These are phyloP conservation scores for Phalaenopsis aphrodite DNA, from an alignment of 106 monocot species.

Conservation along the genomic window DNA sequence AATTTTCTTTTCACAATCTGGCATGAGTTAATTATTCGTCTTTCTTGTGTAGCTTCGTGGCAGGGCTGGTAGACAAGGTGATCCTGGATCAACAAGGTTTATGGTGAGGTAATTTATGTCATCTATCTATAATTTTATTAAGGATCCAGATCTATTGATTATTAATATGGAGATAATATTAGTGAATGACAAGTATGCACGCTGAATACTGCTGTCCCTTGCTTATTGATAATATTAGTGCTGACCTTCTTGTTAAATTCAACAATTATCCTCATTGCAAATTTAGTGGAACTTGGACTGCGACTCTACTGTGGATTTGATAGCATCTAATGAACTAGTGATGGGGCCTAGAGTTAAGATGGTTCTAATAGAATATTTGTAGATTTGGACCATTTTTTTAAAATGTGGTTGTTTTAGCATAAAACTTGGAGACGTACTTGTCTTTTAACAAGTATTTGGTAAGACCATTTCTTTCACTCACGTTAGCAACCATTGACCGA, in stretches of 20 bases:
- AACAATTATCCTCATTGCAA: neutral
- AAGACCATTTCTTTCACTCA: too few species aligned
- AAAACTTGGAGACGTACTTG: neutral
- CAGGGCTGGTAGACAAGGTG: slow-evolving; percentile 95
- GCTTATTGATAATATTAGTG: neutral
- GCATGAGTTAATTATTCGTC: neutral
- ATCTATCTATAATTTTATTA: neutral
- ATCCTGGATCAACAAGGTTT: slow-evolving; percentile 98
- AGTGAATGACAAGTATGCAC: neutral
- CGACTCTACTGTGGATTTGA: neutral
- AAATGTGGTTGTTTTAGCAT: neutral
- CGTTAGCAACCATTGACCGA: too few species aligned
- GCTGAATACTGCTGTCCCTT: neutral
- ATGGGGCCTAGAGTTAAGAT: neutral
- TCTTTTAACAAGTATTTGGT: neutral
- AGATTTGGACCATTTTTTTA: neutral
- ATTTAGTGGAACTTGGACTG: neutral
- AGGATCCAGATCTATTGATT: neutral
- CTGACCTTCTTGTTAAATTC: neutral
- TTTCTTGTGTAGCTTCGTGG: slow-evolving; percentile 60
- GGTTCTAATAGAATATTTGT: neutral
- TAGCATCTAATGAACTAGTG: neutral
- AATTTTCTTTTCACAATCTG: neutral
- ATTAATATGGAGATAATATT: neutral
- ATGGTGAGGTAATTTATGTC: slow-evolving; percentile 78